Evolutionary conservation across 2,329 filamentous ascomycete species (phyloP).

Genomic region (Sclerotinia sclerotiorum): DNA sequence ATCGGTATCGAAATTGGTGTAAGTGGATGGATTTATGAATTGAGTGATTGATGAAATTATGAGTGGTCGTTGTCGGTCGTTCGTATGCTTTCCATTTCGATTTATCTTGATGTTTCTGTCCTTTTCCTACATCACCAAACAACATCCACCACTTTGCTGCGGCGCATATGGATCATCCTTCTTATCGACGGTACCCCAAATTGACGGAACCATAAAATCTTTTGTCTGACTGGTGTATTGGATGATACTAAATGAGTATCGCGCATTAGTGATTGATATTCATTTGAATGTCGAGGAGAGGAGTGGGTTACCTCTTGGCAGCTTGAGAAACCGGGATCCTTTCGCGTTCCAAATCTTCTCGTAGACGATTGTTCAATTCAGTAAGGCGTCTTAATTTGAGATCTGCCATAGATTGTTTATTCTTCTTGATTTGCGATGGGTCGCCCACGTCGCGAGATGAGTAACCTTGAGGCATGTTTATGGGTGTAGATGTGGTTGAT

Average conservation of each 20-base stretch:
- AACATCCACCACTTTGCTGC: conserved; percentile 87
- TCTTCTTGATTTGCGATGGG: conserved; percentile 74
- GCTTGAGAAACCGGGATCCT: conserved; percentile 95
- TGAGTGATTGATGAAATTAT: conserved; percentile 22
- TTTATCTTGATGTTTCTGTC: conserved; percentile 21
- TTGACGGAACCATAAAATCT: conserved; percentile 96
- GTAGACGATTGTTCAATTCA: conserved; percentile 92
- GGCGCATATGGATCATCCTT: conserved; percentile 98
- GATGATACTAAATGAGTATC: conserved; percentile 68
- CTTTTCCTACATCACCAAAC: conserved; percentile 77
- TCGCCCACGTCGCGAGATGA: conserved; percentile 67
- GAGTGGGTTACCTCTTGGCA: conserved; percentile 67
- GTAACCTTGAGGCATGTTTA: conserved; percentile 60
- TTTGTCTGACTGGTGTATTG: conserved; percentile 97
- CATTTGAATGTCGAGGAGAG: not conserved
- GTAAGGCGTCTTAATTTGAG: conserved; percentile 94
- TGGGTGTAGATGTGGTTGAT: not conserved
- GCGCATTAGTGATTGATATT: conserved; percentile 22
- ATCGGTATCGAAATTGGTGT: conserved; percentile 18
- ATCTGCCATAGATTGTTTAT: conserved; percentile 99
- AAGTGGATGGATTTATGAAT: conserved; percentile 16
- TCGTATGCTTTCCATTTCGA: conserved; percentile 25
- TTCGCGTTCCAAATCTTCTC: conserved; percentile 93
- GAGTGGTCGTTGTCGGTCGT: conserved; percentile 23
- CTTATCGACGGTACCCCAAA: conserved; percentile 93